Evolutionary conservation across 2,329 filamentous ascomycete species (phyloP).

Genomic region (Penicillium sp.): DNA sequence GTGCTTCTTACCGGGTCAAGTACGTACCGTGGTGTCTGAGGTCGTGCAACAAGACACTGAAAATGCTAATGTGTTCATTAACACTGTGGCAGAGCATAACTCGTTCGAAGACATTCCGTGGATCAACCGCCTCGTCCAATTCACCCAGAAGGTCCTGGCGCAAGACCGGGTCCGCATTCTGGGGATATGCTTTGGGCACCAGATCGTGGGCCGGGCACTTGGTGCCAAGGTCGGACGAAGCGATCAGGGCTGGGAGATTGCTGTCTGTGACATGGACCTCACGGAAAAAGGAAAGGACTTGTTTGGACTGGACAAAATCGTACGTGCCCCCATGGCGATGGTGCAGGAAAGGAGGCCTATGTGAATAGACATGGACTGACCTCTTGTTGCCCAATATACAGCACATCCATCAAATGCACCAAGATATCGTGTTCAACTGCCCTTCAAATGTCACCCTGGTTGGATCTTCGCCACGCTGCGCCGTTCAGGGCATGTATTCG

Average conservation of each 20-base stretch:
- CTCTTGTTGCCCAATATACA: conserved; percentile 13
- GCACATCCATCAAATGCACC: conserved; percentile 77
- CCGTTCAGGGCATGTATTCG: conserved; percentile 76
- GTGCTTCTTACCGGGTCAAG: conserved; percentile 73
- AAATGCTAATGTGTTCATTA: neutral
- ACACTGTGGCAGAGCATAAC: conserved; percentile 58
- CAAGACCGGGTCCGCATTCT: conserved; percentile 66
- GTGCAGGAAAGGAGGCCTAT: neutral
- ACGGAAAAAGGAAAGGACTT: conserved; percentile 67
- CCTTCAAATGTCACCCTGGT: conserved; percentile 62
- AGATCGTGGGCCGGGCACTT: conserved; percentile 73
- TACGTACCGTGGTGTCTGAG: conserved; percentile 38
- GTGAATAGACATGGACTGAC: neutral
- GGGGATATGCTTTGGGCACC: conserved; percentile 83
- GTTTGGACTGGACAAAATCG: conserved; percentile 64
- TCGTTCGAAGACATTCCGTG: conserved; percentile 71
- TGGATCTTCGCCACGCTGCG: conserved; percentile 64
- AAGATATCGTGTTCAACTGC: conserved; percentile 67
- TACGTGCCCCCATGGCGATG: too few relatives aligned
- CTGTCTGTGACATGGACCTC: conserved; percentile 66
- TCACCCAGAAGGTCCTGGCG: conserved; percentile 58
- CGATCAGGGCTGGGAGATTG: conserved; percentile 74
- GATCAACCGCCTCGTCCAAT: conserved; percentile 73
- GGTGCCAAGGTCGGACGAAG: conserved; percentile 65
- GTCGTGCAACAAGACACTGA: neutral